phyloP scores from a whole-genome alignment of 2,329 filamentous ascomycete genomes.

The Aspergillus cejpii region DNA sequence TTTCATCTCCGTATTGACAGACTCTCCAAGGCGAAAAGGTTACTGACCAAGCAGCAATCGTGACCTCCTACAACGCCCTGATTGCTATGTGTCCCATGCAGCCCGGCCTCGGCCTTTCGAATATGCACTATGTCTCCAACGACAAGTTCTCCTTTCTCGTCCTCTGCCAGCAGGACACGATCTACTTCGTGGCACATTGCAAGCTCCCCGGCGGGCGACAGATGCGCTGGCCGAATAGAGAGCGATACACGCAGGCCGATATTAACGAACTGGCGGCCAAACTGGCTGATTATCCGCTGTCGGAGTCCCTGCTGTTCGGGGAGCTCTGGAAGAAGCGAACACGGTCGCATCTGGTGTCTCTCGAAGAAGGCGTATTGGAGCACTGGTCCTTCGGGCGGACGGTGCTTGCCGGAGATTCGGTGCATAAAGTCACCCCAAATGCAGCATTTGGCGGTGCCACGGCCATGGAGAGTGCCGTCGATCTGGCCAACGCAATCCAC shows the following conservation, averaged over 20 bases:
- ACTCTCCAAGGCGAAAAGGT: not conserved
- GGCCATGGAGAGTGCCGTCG: conserved; percentile 5
- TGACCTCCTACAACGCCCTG: not conserved
- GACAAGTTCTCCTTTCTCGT: not conserved
- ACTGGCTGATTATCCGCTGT: conserved; percentile 24
- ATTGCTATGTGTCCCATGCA: not conserved
- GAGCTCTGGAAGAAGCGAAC: conserved; percentile 23
- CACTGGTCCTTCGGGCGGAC: conserved; percentile 35
- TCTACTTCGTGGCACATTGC: not conserved
- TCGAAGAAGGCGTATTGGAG: conserved; percentile 36
- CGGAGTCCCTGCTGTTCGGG: conserved; percentile 23
- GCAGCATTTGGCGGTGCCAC: conserved; percentile 4
- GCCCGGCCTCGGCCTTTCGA: not conserved
- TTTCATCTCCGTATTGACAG: not conserved
- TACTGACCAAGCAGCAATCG: not conserved
- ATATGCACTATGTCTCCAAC: not conserved
- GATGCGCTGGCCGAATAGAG: not conserved
- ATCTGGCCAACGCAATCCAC: conserved; percentile 5
- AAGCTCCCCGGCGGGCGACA: not conserved
- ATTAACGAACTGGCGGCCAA: conserved; percentile 22
- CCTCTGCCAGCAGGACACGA: not conserved
- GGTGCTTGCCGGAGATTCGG: conserved; percentile 35
- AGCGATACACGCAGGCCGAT: conserved; percentile 24
- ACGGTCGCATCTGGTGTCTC: conserved; percentile 25
- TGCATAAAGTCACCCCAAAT: conserved; percentile 26